Evolutionary conservation across 768 basidiomycete genomes (phyloP), one percentile per base, ranked within the genome.

Genomic region (Tylopilus subfusipes): DNA sequence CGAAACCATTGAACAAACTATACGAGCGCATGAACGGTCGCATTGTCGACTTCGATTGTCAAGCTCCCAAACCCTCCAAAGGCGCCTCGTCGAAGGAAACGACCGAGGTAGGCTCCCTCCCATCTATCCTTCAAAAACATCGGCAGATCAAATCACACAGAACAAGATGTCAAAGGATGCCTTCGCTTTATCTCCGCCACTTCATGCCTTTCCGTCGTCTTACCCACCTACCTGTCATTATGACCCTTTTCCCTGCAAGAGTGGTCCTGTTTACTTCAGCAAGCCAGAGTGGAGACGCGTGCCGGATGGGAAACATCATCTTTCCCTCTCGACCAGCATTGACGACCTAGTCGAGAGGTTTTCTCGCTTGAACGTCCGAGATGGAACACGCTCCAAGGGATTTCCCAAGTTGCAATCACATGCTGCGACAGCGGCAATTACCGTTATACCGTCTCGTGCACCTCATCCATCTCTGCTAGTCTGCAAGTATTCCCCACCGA

Each of bases 231-330:
- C 4, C 2, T 65, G 63, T 21, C 11, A 6, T 40, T 52, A 65
- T 6, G 54, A 64, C 27, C 63, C 63, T 13, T 64, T 64, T 4
- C 63, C 54, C 0, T 59, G 57, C 50, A 62, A 62, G 53, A 38
- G 22, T 2, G 38, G 57, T 0, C n/a, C 42, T 4, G 2, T 19
- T 18, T 13, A 0, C 27, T 38, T 65, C 27, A 7, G n/a, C 14
- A 25, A 43, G 11, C 48, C 45, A 16, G 34, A 48, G n/a, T 63
- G 63, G 60, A 33, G 24, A 25, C 60, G 57, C 9, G 1, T 21
- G 0, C 30, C 48, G 0, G 13, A 27, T 10, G 13, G 11, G 3
- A 42, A 27, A 42, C 19, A 0, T 1, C 27, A 21, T 1, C 9
- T 0, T 13, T 19, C 50, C 5, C 10, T 10, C 5, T 21, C 45